Evolutionary conservation across 1,284 basidiomycete genomes (phyloP).

Genomic region (Microbotryum lychnidis-dioicae): DNA sequence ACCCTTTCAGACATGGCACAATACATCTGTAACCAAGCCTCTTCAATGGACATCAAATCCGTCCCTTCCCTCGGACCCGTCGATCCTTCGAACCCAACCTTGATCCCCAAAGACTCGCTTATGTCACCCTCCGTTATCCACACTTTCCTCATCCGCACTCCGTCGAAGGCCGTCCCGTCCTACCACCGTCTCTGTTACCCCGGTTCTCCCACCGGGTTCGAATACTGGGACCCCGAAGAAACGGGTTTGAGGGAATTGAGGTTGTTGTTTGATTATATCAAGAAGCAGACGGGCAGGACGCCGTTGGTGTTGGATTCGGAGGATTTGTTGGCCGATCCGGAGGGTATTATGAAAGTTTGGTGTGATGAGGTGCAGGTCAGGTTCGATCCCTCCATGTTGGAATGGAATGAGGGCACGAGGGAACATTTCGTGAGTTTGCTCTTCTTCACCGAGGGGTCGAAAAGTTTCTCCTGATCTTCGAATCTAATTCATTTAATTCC

Average conservation of each 20-base stretch:
- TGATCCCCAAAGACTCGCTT: constrained; percentile 55
- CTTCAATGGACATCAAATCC: constrained; percentile 7
- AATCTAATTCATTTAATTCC: too few species aligned
- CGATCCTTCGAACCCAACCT: constrained; percentile 27
- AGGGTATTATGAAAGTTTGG: constrained; percentile 26
- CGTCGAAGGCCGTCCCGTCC: constrained; percentile 42
- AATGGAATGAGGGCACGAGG: constrained; percentile 31
- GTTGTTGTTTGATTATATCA: constrained; percentile 29
- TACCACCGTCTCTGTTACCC: constrained; percentile 33
- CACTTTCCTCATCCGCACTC: constrained; percentile 61
- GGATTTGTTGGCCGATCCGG: constrained; percentile 26
- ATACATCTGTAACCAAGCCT: constrained; percentile 28
- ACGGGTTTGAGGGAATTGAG: constrained; percentile 31
- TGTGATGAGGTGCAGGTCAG: constrained; percentile 30
- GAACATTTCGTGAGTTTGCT: constrained; percentile 30
- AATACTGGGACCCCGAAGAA: constrained; percentile 32
- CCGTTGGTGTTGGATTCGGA: constrained; percentile 31
- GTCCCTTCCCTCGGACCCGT: constrained; percentile 3
- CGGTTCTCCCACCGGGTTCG: constrained; percentile 31
- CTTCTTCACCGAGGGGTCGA: background rate
- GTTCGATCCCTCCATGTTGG: constrained; percentile 30
- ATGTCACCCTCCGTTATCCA: constrained; percentile 70
- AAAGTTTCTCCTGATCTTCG: too few species aligned
- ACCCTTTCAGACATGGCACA: constrained; percentile 30
- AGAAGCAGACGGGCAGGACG: constrained; percentile 17